Evolutionary conservation across 768 basidiomycete genomes (phyloP).

Genomic region (Macrolepiota fuliginosa): DNA sequence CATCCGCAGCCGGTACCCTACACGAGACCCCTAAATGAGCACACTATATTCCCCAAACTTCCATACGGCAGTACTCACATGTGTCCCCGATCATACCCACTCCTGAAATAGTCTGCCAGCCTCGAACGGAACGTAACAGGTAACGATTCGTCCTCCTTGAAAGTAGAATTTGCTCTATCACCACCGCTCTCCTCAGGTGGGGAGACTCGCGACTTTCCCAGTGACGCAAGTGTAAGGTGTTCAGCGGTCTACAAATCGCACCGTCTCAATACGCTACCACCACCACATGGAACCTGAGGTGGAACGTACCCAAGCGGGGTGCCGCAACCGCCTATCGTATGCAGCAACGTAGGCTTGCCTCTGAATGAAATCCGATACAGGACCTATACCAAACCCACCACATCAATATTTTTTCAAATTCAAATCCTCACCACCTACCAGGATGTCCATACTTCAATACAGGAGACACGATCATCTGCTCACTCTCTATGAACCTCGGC

Average conservation of each 20-base stretch:
- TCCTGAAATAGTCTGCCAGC: slow-evolving; percentile 86
- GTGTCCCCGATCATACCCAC: slow-evolving; percentile 95
- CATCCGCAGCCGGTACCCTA: slow-evolving; percentile 97
- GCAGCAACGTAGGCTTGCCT: slow-evolving; percentile 84
- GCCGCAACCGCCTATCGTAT: slow-evolving; percentile 87
- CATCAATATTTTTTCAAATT: background rate
- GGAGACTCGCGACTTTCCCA: slow-evolving; percentile 35
- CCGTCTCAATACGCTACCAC: background rate
- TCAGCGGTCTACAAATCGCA: slow-evolving; percentile 75
- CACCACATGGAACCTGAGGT: background rate
- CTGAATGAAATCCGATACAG: slow-evolving; percentile 75
- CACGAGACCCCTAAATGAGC: slow-evolving; percentile 3
- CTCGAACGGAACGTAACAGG: slow-evolving; percentile 79
- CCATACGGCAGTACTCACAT: slow-evolving; percentile 56
- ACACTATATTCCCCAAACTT: background rate
- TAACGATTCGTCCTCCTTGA: slow-evolving; percentile 79
- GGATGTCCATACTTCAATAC: slow-evolving; percentile 81
- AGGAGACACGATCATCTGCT: slow-evolving; percentile 26
- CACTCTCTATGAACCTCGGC: slow-evolving; percentile 37
- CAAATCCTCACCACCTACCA: slow-evolving; percentile 40
- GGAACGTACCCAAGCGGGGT: slow-evolving; percentile 85
- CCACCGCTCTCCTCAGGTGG: slow-evolving; percentile 40
- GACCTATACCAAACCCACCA: slow-evolving; percentile 49
- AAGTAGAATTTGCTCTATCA: slow-evolving; percentile 75
- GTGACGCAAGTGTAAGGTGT: slow-evolving; percentile 79